A percentile compares a stretch with the other conserved stretches of the same genome.
These are phyloP conservation scores for Tuber melanosporum DNA, from an alignment of 495 filamentous ascomycete species.

Conservation along the genomic window DNA sequence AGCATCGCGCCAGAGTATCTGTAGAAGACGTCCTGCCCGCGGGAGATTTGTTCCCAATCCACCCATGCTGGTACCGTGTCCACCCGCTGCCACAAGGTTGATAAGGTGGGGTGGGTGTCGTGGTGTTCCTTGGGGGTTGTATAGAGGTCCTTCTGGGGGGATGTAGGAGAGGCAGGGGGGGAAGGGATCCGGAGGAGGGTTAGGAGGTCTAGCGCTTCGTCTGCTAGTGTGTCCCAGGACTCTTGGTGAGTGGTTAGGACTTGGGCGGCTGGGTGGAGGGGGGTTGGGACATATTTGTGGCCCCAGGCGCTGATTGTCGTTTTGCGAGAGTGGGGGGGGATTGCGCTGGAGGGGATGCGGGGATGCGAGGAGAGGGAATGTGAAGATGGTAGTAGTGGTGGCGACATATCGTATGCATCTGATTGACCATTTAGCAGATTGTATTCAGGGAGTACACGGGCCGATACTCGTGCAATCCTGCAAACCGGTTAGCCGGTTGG, in stretches of 20 bases:
- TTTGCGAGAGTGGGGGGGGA: neutral
- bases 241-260: constrained; percentile 56
- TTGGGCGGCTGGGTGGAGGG: constrained; percentile 57
- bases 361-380: neutral
- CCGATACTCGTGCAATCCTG: neutral
- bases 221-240: constrained; percentile 62
- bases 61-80: constrained; percentile 72
- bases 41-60: constrained; percentile 68
- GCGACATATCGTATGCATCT: neutral
- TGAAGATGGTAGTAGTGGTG: neutral
- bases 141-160: constrained; percentile 53
- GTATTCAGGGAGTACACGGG: neutral
- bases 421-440: neutral
- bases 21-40: constrained; percentile 61
- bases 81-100: constrained; percentile 60
- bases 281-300: constrained; percentile 63
- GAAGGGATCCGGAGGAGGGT: constrained; percentile 47
- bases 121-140: constrained; percentile 55
- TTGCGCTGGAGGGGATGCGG: neutral
- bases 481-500: neutral
- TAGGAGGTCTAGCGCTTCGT: constrained; percentile 57
- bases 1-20: constrained; percentile 64
- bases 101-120: constrained; percentile 52
- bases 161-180: neutral
- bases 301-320: constrained; percentile 52